phyloP scores from a whole-genome alignment of 139 green algal genomes.

The Chara braunii region DNA sequence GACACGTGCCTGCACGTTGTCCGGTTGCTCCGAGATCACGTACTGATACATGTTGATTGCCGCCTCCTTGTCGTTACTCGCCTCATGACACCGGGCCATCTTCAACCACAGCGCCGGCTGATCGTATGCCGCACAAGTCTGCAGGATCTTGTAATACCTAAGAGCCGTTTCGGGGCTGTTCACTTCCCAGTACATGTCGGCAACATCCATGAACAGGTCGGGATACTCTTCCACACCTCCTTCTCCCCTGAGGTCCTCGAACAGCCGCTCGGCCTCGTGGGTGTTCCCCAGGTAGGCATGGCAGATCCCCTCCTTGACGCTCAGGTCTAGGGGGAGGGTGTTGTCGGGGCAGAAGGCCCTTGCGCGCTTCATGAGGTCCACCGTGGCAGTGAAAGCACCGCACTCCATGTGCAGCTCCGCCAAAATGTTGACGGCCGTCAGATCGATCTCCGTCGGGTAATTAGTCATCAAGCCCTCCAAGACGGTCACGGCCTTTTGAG shows the following conservation, averaged over 20 bases:
- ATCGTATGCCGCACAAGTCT: constrained; percentile 36
- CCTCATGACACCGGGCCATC: constrained; percentile 48
- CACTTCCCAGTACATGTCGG: constrained; percentile 43
- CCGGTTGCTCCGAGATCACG: background rate
- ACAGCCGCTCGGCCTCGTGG: constrained; percentile 29
- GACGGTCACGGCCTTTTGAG: constrained; percentile 42
- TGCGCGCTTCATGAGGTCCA: constrained; percentile 52
- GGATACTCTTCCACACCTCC: constrained; percentile 44
- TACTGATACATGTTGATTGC: constrained; percentile 45
- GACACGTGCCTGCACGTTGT: background rate
- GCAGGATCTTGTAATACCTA: constrained; percentile 37
- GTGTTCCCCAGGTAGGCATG: constrained; percentile 49
- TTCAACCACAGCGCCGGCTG: constrained; percentile 47
- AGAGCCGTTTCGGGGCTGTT: constrained; percentile 43
- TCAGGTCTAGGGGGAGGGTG: constrained; percentile 62
- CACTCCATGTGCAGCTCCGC: constrained; percentile 57
- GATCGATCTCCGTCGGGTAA: constrained; percentile 39
- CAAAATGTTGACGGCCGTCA: constrained; percentile 82
- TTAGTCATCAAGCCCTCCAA: constrained; percentile 33
- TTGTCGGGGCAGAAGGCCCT: constrained; percentile 28
- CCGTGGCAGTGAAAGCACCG: constrained; percentile 40
- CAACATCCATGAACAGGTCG: constrained; percentile 61
- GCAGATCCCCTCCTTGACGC: constrained; percentile 51
- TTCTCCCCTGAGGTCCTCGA: background rate
- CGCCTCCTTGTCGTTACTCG: background rate